Evolutionary conservation across 306 rosid genomes (phyloP).

Genomic region (Prunus mira): DNA sequence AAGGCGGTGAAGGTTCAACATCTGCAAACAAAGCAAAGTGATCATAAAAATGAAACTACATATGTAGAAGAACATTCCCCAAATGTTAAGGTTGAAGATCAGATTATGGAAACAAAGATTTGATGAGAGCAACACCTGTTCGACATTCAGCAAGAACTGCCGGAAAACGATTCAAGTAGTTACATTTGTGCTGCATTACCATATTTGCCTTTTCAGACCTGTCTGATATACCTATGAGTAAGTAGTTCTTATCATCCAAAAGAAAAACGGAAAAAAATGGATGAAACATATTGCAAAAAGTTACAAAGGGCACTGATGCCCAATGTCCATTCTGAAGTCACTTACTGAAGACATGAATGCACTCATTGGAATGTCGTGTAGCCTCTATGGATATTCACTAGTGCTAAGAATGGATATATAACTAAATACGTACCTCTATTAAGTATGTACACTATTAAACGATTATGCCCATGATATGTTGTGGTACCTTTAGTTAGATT

Average conservation of each 20-base stretch:
- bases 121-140: conserved; percentile 44
- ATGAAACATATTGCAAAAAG: neutral
- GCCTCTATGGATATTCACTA: neutral
- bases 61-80: conserved; percentile 36
- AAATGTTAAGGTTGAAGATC: conserved; percentile 43
- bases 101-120: conserved; percentile 47
- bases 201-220: neutral
- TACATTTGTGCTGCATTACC: neutral
- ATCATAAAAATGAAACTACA: conserved; percentile 35
- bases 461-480: neutral
- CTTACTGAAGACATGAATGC: neutral
- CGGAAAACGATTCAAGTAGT: conserved; percentile 62
- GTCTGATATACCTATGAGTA: neutral
- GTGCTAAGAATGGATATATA: no score
- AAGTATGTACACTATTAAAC: neutral
- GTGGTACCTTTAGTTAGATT: neutral
- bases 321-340: neutral
- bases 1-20: conserved; percentile 64
- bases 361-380: neutral
- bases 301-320: neutral
- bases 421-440: no score
- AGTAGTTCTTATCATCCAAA: neutral
- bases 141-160: conserved; percentile 71
- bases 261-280: neutral
- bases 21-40: conserved; percentile 45